Base-by-base conservation (phyloP, 2,329 filamentous ascomycete genomes). In the Pestalotiopsis sp. region DNA sequence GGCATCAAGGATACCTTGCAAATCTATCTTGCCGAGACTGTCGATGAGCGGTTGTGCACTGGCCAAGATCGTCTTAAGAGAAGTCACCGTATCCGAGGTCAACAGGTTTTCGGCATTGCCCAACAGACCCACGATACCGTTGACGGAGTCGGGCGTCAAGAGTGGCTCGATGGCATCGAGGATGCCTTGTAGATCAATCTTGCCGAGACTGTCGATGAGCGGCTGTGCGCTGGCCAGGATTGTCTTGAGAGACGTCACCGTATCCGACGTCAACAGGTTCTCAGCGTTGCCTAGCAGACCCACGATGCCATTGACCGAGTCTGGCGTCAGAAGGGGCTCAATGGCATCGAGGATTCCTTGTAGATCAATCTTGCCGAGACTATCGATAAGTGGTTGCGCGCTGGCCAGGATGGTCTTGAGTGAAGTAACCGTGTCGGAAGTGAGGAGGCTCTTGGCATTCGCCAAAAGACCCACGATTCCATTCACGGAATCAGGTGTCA, bases 1-100 rank as follows among this genome's bases (percentile, higher is more conserved):
- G 3, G 79, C 75, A 13, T 80, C 74, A 0, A 81, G 64, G 0
- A 81, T 68, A 3, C 73, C 72, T 26, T 76, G 67, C 1, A 81
- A 70, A 22, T 80, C 75, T 4, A 80, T 66, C 26, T 78, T 71
- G 10, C 71, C 70, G 1, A 79, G 68, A 2, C 71, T 72, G 1
- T 68, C 69, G 10, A 70, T 67, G 3, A 70, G 64, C 3, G 68
- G 69, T 9, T 68, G 55, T 1, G 60, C 69, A 13, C 66, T 68
- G 20, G 58, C 22, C 20, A 80, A 71, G 0, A 80, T 69, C 13
- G 35, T 48, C 38, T 63, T 63, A 3, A 63, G 39, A 9, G 60
- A 63, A 1, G 72, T 39, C 20, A 77, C 72, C 0, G 73, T 70
- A 9, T 75, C 74, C 4, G 75, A 69, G 13, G 67, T 72, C 11